phyloP scores from a whole-genome alignment of 352 stramenopile species.

The Phytophthora litchii region DNA sequence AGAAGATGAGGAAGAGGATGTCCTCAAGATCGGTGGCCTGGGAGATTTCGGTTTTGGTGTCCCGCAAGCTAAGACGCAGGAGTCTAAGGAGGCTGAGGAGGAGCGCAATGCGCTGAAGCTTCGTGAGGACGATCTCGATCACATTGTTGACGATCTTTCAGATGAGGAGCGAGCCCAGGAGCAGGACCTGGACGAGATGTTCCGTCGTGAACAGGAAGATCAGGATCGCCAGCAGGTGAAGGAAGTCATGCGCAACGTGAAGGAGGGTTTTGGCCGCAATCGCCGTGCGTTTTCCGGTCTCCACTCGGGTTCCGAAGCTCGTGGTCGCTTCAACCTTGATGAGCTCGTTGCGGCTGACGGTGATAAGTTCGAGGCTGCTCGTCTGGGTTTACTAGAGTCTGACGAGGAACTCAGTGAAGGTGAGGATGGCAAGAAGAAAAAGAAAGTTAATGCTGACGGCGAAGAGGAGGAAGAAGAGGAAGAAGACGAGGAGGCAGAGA shows the following conservation, averaged over 20 bases:
- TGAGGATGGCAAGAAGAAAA: constrained; percentile 46
- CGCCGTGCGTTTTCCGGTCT: constrained; percentile 71
- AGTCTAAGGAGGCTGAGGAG: constrained; percentile 79
- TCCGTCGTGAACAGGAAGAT: constrained; percentile 71
- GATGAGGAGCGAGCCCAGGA: constrained; percentile 77
- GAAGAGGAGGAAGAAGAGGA: constrained; percentile 50
- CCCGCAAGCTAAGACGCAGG: constrained; percentile 64
- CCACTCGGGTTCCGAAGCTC: constrained; percentile 53
- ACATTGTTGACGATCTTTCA: constrained; percentile 88
- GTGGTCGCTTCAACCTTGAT: constrained; percentile 84
- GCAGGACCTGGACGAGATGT: constrained; percentile 76
- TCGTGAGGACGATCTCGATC: constrained; percentile 79
- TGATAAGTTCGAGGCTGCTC: constrained; percentile 75
- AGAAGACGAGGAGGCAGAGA: constrained; percentile 82
- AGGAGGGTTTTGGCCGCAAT: constrained; percentile 87
- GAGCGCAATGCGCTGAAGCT: constrained; percentile 76
- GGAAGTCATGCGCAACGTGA: constrained; percentile 90
- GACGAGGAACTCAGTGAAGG: constrained; percentile 79
- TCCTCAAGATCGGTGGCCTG: constrained; percentile 79
- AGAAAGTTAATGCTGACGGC: constrained; percentile 32
- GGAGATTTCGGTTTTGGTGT: constrained; percentile 89
- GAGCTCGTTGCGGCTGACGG: constrained; percentile 84
- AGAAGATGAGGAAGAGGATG: constrained; percentile 87
- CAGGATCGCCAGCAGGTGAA: constrained; percentile 76
- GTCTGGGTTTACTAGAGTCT: constrained; percentile 77